Evolutionary conservation across 2,329 filamentous ascomycete genomes (phyloP), one percentile per base, ranked within the genome.

Genomic region (Apiospora marii): DNA sequence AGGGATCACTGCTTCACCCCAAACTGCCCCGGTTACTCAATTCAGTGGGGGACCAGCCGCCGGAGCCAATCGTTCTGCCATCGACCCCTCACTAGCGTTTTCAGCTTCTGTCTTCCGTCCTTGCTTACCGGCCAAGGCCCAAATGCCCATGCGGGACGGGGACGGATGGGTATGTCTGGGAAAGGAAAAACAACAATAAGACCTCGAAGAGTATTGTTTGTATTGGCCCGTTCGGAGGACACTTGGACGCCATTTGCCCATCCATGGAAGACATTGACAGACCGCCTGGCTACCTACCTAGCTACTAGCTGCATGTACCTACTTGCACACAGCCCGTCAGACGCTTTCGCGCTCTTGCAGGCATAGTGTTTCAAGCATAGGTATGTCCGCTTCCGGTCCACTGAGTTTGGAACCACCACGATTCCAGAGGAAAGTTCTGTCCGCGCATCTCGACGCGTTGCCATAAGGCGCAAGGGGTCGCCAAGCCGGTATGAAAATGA

Each of bases 1-100:
- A 64, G 58, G 58, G 58, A 64, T 64, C 30, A 64, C 19, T 41
- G 58, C 58, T 41, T 64, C 58, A 64, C 58, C 58, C 58, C 58
- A 64, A 64, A 64, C 58, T 64, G 58, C 58, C 58, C 58, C 58
- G 58, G 58, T 64, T 64, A 64, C 19, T 64, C 58, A 64, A 64
- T 64, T 64, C 58, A 64, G 58, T 64, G 58, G 58, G 58, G 58
- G 34, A 5, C 3, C 22, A 64, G 34, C 58, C 10, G 34, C 34
- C 30, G 41, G 16, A n/a, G 34, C 58, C 58, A 64, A 64, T 64
- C 53, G 34, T 64, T 16, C 58, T n/a, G 30, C 6, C 34, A 41
- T 64, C 34, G 22, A 64, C 58, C 58, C 58, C 58, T 64, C 58
- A 24, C 58, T 64, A 64, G 58, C 58, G 58, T 64, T 64, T 41